Conservation (phyloP, 345 rosid species). For the Euphorbia tirucalli region DNA sequence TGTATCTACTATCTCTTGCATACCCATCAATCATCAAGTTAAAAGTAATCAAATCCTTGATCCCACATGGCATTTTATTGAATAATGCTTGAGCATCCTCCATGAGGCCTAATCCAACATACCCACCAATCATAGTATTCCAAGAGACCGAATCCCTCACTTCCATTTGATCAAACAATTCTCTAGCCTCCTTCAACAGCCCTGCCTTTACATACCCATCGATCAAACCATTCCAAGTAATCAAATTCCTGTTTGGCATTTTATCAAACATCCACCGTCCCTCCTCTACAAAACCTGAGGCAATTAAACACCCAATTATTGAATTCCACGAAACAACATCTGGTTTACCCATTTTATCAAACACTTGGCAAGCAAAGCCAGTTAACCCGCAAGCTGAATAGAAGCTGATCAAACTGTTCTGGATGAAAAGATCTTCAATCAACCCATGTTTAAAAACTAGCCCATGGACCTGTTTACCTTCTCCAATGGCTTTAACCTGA, state of each 20-base stretch:
- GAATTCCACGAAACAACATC: constrained; percentile 22
- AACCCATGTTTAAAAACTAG: constrained; percentile 20
- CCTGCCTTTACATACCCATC: constrained; percentile 14
- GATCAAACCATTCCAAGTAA: constrained; percentile 26
- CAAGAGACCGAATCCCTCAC: constrained; percentile 13
- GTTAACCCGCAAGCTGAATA: constrained; percentile 10
- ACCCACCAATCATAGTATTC: constrained; percentile 22
- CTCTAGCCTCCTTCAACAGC: constrained; percentile 10
- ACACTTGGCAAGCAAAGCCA: constrained; percentile 10
- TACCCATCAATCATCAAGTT: constrained; percentile 23
- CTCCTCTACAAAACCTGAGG: constrained; percentile 13
- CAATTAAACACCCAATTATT: constrained; percentile 9
- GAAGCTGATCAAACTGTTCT: constrained; percentile 18
- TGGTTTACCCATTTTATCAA: constrained; percentile 5
- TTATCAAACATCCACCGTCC: constrained; percentile 8
- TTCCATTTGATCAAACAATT: constrained; percentile 14
- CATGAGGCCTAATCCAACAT: constrained; percentile 8
- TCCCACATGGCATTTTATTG: not conserved
- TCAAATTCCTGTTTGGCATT: constrained; percentile 17
- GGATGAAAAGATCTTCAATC: constrained; percentile 17
- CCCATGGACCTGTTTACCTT: constrained; percentile 20
- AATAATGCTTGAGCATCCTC: constrained; percentile 14
- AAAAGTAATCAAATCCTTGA: constrained; percentile 17
- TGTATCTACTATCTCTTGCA: constrained; percentile 13
- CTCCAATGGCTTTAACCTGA: constrained; percentile 7